Conservation (phyloP, 768 basidiomycete genomes). For the Russula griseocarnosa region DNA sequence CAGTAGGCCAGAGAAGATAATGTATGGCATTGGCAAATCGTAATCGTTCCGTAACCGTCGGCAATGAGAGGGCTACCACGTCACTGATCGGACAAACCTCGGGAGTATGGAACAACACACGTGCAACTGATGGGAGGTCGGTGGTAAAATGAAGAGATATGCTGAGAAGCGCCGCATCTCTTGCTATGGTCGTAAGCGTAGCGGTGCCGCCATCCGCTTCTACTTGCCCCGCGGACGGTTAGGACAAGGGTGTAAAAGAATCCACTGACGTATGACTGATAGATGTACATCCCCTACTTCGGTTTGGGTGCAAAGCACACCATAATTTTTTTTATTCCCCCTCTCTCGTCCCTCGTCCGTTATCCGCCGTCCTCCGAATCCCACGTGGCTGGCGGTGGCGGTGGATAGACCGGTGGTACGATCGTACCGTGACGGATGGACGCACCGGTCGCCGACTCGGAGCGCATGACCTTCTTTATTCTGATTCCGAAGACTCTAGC, state of each 20-base stretch:
- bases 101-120: neutral
- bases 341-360: no score
- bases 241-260: neutral
- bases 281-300: neutral
- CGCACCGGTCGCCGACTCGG: neutral
- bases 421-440: neutral
- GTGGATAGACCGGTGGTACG: no score
- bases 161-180: neutral
- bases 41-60: neutral
- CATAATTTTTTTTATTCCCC: neutral
- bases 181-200: no score
- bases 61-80: neutral
- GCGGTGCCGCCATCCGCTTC: neutral
- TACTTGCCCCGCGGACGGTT: neutral
- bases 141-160: neutral
- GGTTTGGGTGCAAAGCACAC: neutral
- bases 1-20: neutral
- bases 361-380: neutral
- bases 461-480: neutral
- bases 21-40: neutral
- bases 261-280: neutral
- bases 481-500: neutral
- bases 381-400: neutral
- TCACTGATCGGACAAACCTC: slow-evolving; percentile 7
- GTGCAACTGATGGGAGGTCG: neutral